Evolutionary conservation across 371 early-diverging fungal genomes (phyloP).

Genomic region (Mortierella sp.): DNA sequence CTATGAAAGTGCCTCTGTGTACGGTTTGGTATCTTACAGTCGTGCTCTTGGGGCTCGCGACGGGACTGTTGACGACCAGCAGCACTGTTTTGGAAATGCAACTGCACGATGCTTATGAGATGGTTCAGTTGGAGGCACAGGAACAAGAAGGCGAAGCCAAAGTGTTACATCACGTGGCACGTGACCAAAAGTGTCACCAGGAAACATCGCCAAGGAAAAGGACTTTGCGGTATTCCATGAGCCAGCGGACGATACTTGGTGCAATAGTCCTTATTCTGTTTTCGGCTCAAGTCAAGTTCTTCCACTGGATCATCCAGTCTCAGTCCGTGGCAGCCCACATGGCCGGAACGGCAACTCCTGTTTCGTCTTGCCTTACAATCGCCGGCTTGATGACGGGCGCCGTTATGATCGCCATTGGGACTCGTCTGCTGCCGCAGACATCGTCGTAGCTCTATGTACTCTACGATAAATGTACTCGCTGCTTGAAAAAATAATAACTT

Average conservation of each 20-base stretch:
- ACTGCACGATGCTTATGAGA: constrained; percentile 5
- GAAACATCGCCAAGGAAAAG: background rate
- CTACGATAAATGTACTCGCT: no score
- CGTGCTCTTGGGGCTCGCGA: constrained; percentile 20
- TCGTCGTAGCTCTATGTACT: background rate
- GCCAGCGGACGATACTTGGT: constrained; percentile 8
- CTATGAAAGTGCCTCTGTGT: constrained; percentile 16
- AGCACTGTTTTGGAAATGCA: constrained; percentile 20
- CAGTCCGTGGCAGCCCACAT: constrained; percentile 7
- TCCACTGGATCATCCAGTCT: constrained; percentile 27
- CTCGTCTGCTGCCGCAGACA: constrained; percentile 5
- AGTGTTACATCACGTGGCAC: no score
- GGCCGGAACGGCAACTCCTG: constrained; percentile 3
- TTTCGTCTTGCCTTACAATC: constrained; percentile 11
- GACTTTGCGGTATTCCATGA: constrained; percentile 1
- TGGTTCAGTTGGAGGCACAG: constrained; percentile 1
- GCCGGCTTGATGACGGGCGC: constrained; percentile 21
- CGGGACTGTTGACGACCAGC: constrained; percentile 34
- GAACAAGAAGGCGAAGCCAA: background rate
- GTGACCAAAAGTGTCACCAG: background rate
- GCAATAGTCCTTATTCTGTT: constrained; percentile 14
- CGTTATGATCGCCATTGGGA: constrained; percentile 19
- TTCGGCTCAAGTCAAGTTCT: constrained; percentile 29
- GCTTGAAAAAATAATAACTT: no score
- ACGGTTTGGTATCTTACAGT: constrained; percentile 27